Evolutionary conservation across 2,329 filamentous ascomycete species (phyloP).

Genomic region (Byssothecium circinans): DNA sequence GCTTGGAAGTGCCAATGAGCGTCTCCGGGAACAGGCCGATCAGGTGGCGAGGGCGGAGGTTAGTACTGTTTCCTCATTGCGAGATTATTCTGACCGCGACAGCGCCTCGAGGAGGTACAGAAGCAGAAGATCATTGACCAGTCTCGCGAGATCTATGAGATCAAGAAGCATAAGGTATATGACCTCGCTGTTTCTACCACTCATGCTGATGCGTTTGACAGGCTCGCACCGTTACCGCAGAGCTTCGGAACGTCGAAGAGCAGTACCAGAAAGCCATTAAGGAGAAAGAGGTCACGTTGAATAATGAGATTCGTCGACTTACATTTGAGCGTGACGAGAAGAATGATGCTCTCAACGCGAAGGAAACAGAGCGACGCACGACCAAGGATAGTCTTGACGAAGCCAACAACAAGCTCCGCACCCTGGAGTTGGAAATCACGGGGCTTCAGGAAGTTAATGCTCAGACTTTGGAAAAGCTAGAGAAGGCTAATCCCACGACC

Average conservation of each 20-base stretch:
- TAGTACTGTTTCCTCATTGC: neutral
- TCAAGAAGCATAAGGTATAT: conserved; percentile 8
- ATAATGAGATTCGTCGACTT: conserved; percentile 18
- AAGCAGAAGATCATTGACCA: conserved; percentile 7
- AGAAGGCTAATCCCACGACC: neutral
- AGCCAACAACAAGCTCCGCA: conserved; percentile 6
- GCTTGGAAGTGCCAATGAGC: conserved; percentile 6
- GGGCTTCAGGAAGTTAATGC: conserved; percentile 12
- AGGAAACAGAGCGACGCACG: neutral
- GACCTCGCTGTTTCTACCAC: neutral
- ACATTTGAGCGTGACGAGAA: conserved; percentile 17
- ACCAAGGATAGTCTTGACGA: conserved; percentile 8
- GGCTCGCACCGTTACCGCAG: conserved; percentile 1
- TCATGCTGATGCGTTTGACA: neutral
- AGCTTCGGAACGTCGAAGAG: conserved; percentile 8
- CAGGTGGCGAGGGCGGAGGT: conserved; percentile 8
- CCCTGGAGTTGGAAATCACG: conserved; percentile 10
- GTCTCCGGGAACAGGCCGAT: conserved; percentile 7
- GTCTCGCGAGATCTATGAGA: neutral
- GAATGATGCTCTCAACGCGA: conserved; percentile 5
- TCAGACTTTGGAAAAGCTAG: conserved; percentile 9
- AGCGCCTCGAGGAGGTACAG: conserved; percentile 2
- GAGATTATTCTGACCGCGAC: neutral
- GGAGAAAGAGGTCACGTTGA: conserved; percentile 16
- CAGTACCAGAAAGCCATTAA: conserved; percentile 9